Percentiles rank a stretch among this genome's conserved stretches.
Conservation (phyloP, 148 eudicot genomes). For the Bassia scoparia region DNA sequence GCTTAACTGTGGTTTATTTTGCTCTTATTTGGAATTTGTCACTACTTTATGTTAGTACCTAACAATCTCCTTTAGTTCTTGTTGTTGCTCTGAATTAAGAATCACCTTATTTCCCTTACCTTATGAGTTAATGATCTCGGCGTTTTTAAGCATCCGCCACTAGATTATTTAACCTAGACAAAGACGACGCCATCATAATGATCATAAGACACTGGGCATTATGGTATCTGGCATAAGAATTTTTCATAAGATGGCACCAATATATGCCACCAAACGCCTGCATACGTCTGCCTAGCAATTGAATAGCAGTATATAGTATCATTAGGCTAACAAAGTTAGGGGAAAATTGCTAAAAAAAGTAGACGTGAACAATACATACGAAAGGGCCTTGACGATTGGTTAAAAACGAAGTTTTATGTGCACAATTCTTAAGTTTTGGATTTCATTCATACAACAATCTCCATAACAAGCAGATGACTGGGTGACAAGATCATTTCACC, state of each 20-base stretch:
- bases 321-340: neutral
- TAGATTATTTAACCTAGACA: too few relatives aligned
- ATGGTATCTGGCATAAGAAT: too few relatives aligned
- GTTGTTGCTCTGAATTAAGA: too few relatives aligned
- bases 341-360: neutral
- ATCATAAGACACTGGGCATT: too few relatives aligned
- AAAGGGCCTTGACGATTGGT: neutral
- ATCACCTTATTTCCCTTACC: too few relatives aligned
- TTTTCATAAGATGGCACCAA: too few relatives aligned
- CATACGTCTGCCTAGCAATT: neutral
- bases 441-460: constrained; percentile 28
- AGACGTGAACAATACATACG: neutral
- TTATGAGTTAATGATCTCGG: too few relatives aligned
- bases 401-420: constrained; percentile 12
- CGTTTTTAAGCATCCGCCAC: too few relatives aligned
- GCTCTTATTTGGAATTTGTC: neutral
- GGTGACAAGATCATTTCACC: constrained; percentile 30
- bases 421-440: constrained; percentile 21
- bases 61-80: too few relatives aligned
- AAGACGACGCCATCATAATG: too few relatives aligned
- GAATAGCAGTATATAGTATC: neutral
- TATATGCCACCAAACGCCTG: too few relatives aligned
- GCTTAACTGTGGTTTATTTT: neutral
- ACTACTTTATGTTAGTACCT: too few relatives aligned
- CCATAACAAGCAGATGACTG: constrained; percentile 28